A percentile compares a stretch with the other conserved stretches of the same genome.
Conservation (phyloP, 2,329 filamentous ascomycete genomes). For the Pyrenophora seminiperda region DNA sequence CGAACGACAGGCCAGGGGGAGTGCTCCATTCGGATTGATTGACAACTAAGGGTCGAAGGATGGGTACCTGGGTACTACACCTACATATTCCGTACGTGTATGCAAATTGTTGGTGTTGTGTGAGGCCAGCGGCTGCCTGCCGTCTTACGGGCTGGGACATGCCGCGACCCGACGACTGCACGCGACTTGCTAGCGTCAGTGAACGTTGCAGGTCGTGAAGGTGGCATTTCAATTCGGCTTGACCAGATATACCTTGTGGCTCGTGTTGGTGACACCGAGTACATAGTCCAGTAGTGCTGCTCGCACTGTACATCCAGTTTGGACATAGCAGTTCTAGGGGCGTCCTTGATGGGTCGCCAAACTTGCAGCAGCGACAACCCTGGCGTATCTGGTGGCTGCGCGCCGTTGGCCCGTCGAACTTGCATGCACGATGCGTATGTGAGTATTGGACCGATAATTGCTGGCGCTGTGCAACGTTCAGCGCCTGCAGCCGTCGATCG, state of each 20-base stretch:
- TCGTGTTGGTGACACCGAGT: neutral
- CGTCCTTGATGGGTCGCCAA: neutral
- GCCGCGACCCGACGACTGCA: slow-evolving; percentile 3
- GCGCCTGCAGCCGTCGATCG: slow-evolving; percentile 5
- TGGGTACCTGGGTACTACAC: no score
- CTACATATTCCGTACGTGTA: no score
- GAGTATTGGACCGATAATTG: neutral
- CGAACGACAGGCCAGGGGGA: slow-evolving; percentile 9
- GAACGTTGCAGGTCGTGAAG: neutral
- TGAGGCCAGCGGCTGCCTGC: slow-evolving; percentile 6
- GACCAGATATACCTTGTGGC: neutral
- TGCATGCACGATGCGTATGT: slow-evolving; percentile 4
- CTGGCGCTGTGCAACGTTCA: slow-evolving; percentile 9
- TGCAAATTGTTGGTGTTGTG: slow-evolving; percentile 8
- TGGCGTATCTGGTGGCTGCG: slow-evolving; percentile 3
- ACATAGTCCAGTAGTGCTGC: slow-evolving; percentile 1
- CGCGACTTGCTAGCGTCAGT: slow-evolving; percentile 2
- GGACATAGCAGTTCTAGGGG: neutral
- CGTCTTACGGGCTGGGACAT: slow-evolving; percentile 6
- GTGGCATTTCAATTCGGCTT: neutral
- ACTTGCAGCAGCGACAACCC: neutral
- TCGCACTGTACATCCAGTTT: slow-evolving; percentile 1
- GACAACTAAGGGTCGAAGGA: slow-evolving; percentile 4
- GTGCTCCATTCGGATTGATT: slow-evolving; percentile 5
- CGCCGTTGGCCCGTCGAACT: slow-evolving; percentile 4